Evolutionary conservation across 1,284 basidiomycete species (phyloP), one percentile per base, ranked within the genome.

Genomic region (Inonotus hispidus): DNA sequence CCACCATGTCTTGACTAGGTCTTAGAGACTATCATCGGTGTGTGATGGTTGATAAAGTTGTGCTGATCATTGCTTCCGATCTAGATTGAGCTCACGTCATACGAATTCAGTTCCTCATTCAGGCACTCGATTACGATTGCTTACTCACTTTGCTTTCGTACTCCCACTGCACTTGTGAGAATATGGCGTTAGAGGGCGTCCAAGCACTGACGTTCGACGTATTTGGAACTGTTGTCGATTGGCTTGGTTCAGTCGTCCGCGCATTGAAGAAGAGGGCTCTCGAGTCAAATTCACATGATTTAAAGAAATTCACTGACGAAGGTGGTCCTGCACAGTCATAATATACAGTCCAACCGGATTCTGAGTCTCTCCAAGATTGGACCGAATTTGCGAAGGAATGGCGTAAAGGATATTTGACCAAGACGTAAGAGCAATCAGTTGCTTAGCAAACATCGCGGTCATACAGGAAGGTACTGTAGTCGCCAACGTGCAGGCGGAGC

Each of bases 141-240:
- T 32, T 32, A 32, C 32, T 16, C 41, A n/a, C 41, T 7, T 49
- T 23, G 23, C n/a, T 27, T 29, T 25, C 46, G 8, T 29, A 49
- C 46, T 21, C n/a, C 46, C 21, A 49, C 21, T 8, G 25, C 46
- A 52, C 25, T 52, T 37, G 19, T 1, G 32, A 25, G 11, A 38
- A 37, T 16, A 29, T n/a, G 27, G 6, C 32, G 7, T 38, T 59
- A 14, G 25, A 52, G 25, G 73, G 72, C 32, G 73, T 87, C 13
- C 77, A 84, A 56, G 84, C 78, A 0, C 75, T 83, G 45, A 59
- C 85, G 2, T 87, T 88, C 65, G 86, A 88, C 62, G 79, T 83
- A 6, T 82, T 87, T 60, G 85, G 85, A 8, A 88, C 85, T 0
- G 79, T 81, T 2, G 82, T 85, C 13, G 81, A 87, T 65, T 87